Percentiles rank a stretch among this genome's conserved stretches.
Conservation (phyloP, 2,329 filamentous ascomycete genomes). For the Westerdykella ornata region DNA sequence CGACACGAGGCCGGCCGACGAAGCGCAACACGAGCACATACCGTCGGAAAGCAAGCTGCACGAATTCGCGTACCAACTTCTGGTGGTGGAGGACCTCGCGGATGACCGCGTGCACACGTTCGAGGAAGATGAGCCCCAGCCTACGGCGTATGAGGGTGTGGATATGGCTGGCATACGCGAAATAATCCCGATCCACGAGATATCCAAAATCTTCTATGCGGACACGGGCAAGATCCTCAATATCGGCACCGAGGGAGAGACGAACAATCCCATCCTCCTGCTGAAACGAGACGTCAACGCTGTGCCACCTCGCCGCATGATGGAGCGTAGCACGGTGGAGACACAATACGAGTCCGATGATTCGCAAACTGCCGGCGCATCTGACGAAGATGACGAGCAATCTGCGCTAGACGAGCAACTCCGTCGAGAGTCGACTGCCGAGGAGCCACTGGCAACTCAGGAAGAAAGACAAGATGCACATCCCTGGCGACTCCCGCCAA, state of each 20-base stretch:
- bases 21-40: constrained; percentile 23
- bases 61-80: constrained; percentile 73
- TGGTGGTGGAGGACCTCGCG: constrained; percentile 76
- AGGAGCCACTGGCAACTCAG: constrained; percentile 5
- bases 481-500: constrained; percentile 59
- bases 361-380: constrained; percentile 30
- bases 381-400: constrained; percentile 36
- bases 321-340: constrained; percentile 37
- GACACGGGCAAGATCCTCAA: constrained; percentile 86
- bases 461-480: constrained; percentile 20
- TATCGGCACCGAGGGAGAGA: constrained; percentile 62
- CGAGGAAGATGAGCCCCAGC: constrained; percentile 53
- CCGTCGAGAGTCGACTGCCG: constrained; percentile 36
- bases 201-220: constrained; percentile 90
- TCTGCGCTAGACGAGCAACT: constrained; percentile 43
- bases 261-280: constrained; percentile 66
- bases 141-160: constrained; percentile 56
- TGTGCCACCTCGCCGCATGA: constrained; percentile 54
- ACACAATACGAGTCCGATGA: constrained; percentile 33
- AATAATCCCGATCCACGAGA: constrained; percentile 61
- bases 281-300: constrained; percentile 65
- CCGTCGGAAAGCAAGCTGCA: constrained; percentile 43
- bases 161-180: constrained; percentile 58
- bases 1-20: constrained; percentile 10
- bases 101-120: constrained; percentile 62